Evolutionary conservation across 768 basidiomycete species (phyloP).

Genomic region (Leccinellum luteum): DNA sequence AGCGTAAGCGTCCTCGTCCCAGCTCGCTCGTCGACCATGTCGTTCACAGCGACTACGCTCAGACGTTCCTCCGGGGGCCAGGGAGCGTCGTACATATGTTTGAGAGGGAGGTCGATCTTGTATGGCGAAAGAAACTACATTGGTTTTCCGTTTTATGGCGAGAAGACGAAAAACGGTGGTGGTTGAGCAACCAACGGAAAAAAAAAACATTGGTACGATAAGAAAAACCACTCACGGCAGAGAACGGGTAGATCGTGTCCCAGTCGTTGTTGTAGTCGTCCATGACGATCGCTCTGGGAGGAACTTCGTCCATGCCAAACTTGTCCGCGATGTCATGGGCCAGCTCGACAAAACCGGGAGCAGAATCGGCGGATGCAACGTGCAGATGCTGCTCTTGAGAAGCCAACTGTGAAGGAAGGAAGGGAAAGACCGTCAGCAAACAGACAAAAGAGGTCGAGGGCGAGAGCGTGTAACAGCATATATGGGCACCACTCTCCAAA

Average conservation of each 20-base stretch:
- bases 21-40: conserved; percentile 49
- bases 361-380: conserved; percentile 77
- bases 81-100: conserved; percentile 48
- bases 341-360: conserved; percentile 68
- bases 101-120: conserved; percentile 63
- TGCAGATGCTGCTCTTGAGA: conserved; percentile 73
- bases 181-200: too few species aligned
- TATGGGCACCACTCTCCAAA: too few species aligned
- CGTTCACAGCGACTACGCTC: conserved; percentile 55
- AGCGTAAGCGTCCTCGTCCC: conserved; percentile 70
- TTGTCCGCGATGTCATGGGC: conserved; percentile 56
- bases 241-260: conserved; percentile 84
- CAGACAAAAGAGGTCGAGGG: not conserved
- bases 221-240: conserved; percentile 48
- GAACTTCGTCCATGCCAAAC: conserved; percentile 49
- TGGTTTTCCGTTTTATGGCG: not conserved
- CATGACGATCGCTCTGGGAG: conserved; percentile 52
- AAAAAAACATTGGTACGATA: too few species aligned
- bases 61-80: conserved; percentile 45
- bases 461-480: not conserved
- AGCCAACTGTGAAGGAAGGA: conserved; percentile 49
- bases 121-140: conserved; percentile 79
- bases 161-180: too few species aligned
- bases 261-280: conserved; percentile 83
- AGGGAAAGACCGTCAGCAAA: conserved; percentile 1